Evolutionary conservation across 2,329 filamentous ascomycete genomes (phyloP), one percentile per base, ranked within the genome.

Genomic region (Colletotrichum sp.): DNA sequence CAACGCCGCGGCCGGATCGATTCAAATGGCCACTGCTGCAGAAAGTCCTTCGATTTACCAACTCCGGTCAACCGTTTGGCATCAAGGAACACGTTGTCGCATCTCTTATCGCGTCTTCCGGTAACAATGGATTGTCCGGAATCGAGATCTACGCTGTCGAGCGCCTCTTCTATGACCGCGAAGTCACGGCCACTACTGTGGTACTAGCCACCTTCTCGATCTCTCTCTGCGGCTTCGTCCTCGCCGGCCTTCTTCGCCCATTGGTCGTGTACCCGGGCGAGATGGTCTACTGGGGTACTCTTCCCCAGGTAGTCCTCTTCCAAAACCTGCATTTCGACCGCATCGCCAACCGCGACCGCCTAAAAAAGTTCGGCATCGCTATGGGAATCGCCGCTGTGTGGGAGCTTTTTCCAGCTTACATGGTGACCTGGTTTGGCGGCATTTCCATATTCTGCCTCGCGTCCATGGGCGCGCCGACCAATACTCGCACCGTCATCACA

Each of bases 341-440:
- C 8, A 71, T 59, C 6, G 78, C 77, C 52, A 84, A 83, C 59
- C 78, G 76, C 5, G 77, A 72, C 10, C 82, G 80, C 1, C 79
- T 84, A 8, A 76, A 62, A 49, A 84, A 82, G 44, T 85, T 84
- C 34, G 78, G 79, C 24, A 83, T 74, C 34, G 76, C 76, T 7
- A 64, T 85, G 72, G 74, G 78, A 2, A 78, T 80, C 69, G 82
- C 88, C 18, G 85, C 87, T 65, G 75, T 86, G 16, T 90, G 88
- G 83, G 87, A 89, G 64, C 80, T 88, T 10, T 81, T 90, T 39
- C 88, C 88, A 0, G 84, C 88, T 44, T 89, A 87, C 71, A 84
- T 89, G 13, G 85, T 87, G 73, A 83, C 87, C 4, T 79, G 86
- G 36, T 80, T 89, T 6, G 85, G 80, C 18, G 84, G 84, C 6